Conservation (phyloP, 2,329 filamentous ascomycete species). For the Blastomyces parvus region DNA sequence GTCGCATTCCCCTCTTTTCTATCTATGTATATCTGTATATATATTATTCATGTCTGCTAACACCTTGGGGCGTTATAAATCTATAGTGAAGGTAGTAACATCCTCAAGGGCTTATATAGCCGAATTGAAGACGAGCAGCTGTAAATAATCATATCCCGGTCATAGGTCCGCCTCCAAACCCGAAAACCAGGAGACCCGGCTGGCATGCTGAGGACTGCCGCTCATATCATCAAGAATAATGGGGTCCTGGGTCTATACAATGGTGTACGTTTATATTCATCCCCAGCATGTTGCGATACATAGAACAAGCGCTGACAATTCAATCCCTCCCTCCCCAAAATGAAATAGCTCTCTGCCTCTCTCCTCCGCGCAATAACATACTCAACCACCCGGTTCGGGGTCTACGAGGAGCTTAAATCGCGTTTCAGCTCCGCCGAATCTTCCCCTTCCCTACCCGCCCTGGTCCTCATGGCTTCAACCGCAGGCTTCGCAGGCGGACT, state of each 20-base stretch:
- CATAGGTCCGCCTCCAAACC: slow-evolving; percentile 76
- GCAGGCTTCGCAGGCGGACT: slow-evolving; percentile 85
- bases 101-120: not conserved
- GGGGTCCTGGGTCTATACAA: slow-evolving; percentile 76
- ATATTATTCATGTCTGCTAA: slow-evolving; percentile 10
- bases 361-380: slow-evolving; percentile 92
- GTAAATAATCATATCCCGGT: slow-evolving; percentile 11
- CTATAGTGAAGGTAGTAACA: slow-evolving; percentile 45
- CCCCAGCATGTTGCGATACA: not conserved
- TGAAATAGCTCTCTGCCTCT: slow-evolving; percentile 64
- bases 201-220: slow-evolving; percentile 77
- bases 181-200: slow-evolving; percentile 64
- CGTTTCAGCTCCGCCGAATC: slow-evolving; percentile 46
- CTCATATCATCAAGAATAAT: slow-evolving; percentile 66
- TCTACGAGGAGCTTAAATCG: slow-evolving; percentile 88
- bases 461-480: slow-evolving; percentile 70
- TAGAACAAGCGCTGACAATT: no score
- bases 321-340: no score
- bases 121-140: not conserved
- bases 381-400: slow-evolving; percentile 88
- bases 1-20: slow-evolving; percentile 26
- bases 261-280: slow-evolving; percentile 47
- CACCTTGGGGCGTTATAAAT: slow-evolving; percentile 7
- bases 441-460: slow-evolving; percentile 59
- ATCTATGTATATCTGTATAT: not conserved